Evolutionary conservation across 768 basidiomycete genomes (phyloP).

Genomic region (Gloeopeniophorella convolvens): DNA sequence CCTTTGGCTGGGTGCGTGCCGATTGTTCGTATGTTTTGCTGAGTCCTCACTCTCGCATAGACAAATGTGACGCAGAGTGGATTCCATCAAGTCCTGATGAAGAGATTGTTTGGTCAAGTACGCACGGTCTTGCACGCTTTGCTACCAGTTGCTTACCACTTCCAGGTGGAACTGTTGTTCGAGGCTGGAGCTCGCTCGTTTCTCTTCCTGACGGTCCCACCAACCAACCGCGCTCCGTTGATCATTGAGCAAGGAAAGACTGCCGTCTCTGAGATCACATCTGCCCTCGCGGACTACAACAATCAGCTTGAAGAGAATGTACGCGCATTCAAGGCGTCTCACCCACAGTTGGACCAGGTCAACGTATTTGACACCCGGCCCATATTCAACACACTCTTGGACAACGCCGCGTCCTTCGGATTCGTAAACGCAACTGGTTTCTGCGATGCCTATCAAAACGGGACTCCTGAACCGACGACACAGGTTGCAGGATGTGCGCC

Average conservation of each 20-base stretch:
- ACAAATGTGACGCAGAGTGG: constrained; percentile 31
- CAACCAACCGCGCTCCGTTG: constrained; percentile 34
- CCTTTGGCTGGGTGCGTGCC: constrained; percentile 39
- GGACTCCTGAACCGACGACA: constrained; percentile 45
- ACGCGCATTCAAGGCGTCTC: constrained; percentile 34
- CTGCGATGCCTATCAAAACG: constrained; percentile 53
- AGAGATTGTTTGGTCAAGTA: constrained; percentile 31
- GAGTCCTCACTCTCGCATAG: constrained; percentile 18
- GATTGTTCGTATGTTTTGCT: background rate
- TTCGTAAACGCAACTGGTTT: constrained; percentile 55
- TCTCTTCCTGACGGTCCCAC: constrained; percentile 35
- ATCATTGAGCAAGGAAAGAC: constrained; percentile 34
- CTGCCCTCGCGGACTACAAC: constrained; percentile 45
- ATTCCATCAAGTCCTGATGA: constrained; percentile 31
- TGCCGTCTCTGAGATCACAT: constrained; percentile 26
- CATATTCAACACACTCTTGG: constrained; percentile 52
- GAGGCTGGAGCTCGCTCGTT: constrained; percentile 34
- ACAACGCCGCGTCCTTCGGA: constrained; percentile 45
- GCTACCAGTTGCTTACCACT: background rate
- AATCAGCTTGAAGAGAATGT: constrained; percentile 35
- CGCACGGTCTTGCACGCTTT: too few species aligned
- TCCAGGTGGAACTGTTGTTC: constrained; percentile 43
- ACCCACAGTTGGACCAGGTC: constrained; percentile 39
- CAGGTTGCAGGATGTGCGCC: constrained; percentile 54
- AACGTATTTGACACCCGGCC: constrained; percentile 50